A percentile compares a stretch with the other conserved stretches of the same genome.
These are phyloP conservation scores for Neopestalotiopsis sp. DNA, from an alignment of 2,329 filamentous ascomycete genomes.

Conservation along the genomic window DNA sequence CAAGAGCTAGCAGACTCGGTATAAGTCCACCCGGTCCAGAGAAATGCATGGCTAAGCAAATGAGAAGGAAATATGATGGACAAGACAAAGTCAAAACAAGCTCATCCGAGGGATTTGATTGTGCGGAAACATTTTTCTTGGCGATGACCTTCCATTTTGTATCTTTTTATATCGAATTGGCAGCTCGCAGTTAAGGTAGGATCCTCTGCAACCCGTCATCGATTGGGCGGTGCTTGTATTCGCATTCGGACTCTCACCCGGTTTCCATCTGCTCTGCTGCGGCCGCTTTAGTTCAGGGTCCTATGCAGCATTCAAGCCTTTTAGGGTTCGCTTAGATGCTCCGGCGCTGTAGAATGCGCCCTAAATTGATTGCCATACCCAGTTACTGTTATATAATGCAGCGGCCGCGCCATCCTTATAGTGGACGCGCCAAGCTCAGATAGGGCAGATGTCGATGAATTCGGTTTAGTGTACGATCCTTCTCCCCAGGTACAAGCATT, in stretches of 20 bases:
- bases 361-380: too few relatives aligned
- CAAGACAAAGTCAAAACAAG: neutral
- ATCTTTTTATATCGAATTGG: neutral
- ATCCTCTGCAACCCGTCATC: neutral
- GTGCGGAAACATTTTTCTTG: neutral
- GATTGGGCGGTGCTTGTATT: neutral
- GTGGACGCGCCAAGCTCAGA: neutral
- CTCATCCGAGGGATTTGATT: neutral
- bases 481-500: neutral
- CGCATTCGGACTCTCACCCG: constrained; percentile 9
- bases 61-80: neutral
- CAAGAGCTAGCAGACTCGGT: neutral
- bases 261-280: neutral
- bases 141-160: neutral
- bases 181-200: neutral
- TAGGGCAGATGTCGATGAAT: neutral
- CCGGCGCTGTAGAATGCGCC: neutral
- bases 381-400: neutral
- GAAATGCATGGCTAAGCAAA: neutral
- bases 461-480: neutral
- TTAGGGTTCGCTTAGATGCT: neutral
- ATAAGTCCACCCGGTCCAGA: neutral
- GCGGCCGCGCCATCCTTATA: neutral
- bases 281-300: neutral
- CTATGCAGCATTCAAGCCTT: neutral